A percentile compares a stretch with the other conserved stretches of the same genome.
Conservation (phyloP, 495 filamentous ascomycete genomes). For the Penicillium odoratum region DNA sequence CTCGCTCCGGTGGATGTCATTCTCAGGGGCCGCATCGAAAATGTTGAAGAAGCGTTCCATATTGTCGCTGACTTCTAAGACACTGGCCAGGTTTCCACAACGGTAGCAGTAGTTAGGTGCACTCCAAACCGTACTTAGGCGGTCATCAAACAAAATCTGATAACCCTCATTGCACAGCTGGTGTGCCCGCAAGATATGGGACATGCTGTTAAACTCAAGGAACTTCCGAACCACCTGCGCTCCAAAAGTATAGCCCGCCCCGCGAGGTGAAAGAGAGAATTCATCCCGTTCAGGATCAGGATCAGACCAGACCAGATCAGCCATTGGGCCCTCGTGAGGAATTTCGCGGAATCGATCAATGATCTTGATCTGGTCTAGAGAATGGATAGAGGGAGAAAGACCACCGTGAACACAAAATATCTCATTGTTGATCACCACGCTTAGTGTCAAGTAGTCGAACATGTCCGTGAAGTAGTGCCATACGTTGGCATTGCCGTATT, state of each 20-base stretch:
- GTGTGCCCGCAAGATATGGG: conserved; percentile 92
- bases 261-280: conserved; percentile 89
- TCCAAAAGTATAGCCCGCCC: conserved; percentile 95
- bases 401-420: conserved; percentile 99
- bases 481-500: conserved; percentile 96
- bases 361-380: conserved; percentile 98
- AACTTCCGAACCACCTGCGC: conserved; percentile 98
- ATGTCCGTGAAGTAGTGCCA: conserved; percentile 99
- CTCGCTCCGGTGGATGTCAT: conserved; percentile 81
- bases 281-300: conserved; percentile 94
- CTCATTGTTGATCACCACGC: conserved; percentile 96
- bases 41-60: conserved; percentile 95
- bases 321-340: conserved; percentile 98
- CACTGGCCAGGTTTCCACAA: conserved; percentile 95
- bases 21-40: conserved; percentile 94
- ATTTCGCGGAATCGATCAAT: conserved; percentile 98
- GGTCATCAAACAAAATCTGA: conserved; percentile 93
- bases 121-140: conserved; percentile 93
- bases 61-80: conserved; percentile 89
- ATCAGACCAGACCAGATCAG: conserved; percentile 98
- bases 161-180: conserved; percentile 98
- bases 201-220: conserved; percentile 93
- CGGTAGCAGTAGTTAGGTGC: conserved; percentile 96
- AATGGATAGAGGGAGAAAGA: conserved; percentile 93
- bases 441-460: conserved; percentile 97